Percentiles rank a stretch among this genome's conserved stretches.
Conservation (phyloP, 768 basidiomycete species). For the Leucogyrophana mollusca region DNA sequence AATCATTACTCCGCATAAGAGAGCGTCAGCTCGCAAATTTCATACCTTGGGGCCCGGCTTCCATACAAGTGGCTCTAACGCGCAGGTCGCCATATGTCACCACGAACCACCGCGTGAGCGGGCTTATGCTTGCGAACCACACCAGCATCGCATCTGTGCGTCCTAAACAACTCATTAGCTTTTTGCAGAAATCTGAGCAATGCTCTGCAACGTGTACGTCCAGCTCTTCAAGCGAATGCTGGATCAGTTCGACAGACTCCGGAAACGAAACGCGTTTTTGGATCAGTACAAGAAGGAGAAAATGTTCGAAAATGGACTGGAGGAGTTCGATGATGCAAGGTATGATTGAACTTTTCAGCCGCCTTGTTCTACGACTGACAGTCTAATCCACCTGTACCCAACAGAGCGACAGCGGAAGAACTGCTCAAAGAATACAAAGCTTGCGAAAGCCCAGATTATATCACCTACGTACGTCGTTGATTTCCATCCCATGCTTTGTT, state of each 20-base stretch:
- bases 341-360: conserved; percentile 28
- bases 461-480: conserved; percentile 65
- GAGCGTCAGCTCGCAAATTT: conserved; percentile 97
- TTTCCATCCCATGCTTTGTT: not conserved
- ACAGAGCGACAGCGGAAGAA: conserved; percentile 82
- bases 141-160: conserved; percentile 95
- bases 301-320: conserved; percentile 89
- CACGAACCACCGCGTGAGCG: conserved; percentile 92
- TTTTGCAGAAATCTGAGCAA: conserved; percentile 2
- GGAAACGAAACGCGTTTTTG: conserved; percentile 89
- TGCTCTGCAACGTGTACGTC: not conserved
- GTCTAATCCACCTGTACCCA: not conserved
- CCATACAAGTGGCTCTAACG: conserved; percentile 95
- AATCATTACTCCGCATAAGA: conserved; percentile 93
- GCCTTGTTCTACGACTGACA: too few relatives aligned
- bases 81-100: conserved; percentile 86
- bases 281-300: conserved; percentile 98
- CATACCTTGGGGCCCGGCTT: conserved; percentile 99
- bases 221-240: conserved; percentile 96
- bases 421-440: conserved; percentile 93
- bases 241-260: conserved; percentile 88
- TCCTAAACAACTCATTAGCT: conserved; percentile 12
- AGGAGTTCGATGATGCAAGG: conserved; percentile 99
- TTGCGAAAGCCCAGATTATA: conserved; percentile 93
- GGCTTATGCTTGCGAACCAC: conserved; percentile 98